Conservation (phyloP, 2,329 filamentous ascomycete genomes). For the Aspergillus unguis region DNA sequence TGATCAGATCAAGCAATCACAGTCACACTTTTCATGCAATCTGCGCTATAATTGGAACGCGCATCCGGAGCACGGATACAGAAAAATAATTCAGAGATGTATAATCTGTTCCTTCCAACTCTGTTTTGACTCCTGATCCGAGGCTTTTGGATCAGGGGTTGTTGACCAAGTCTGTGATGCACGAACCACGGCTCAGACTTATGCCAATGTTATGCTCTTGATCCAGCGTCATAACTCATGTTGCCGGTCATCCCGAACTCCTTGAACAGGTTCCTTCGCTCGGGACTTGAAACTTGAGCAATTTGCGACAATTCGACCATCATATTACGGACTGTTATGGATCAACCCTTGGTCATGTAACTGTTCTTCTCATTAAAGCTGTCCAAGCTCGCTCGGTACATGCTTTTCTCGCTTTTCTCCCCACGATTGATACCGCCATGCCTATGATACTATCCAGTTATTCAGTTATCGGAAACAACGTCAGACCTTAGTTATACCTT, state of each 20-base stretch:
- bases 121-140: neutral
- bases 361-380: too few relatives aligned
- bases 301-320: neutral
- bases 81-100: constrained; percentile 2
- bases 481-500: too few relatives aligned
- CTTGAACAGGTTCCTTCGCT: neutral
- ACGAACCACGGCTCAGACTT: constrained; percentile 5
- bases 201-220: neutral
- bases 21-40: neutral
- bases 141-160: neutral
- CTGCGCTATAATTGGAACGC: constrained; percentile 7
- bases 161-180: too few relatives aligned
- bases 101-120: constrained; percentile 1
- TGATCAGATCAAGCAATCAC: too few relatives aligned
- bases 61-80: neutral
- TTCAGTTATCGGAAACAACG: too few relatives aligned
- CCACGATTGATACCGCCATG: too few relatives aligned
- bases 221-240: neutral
- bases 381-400: too few relatives aligned
- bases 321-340: neutral
- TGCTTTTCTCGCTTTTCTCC: too few relatives aligned
- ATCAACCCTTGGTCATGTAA: neutral
- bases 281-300: neutral
- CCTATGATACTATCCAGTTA: too few relatives aligned
- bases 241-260: neutral